These are phyloP conservation scores for Trichoderma hamatum DNA, from an alignment of 2,329 filamentous ascomycete species.

Conservation along the genomic window DNA sequence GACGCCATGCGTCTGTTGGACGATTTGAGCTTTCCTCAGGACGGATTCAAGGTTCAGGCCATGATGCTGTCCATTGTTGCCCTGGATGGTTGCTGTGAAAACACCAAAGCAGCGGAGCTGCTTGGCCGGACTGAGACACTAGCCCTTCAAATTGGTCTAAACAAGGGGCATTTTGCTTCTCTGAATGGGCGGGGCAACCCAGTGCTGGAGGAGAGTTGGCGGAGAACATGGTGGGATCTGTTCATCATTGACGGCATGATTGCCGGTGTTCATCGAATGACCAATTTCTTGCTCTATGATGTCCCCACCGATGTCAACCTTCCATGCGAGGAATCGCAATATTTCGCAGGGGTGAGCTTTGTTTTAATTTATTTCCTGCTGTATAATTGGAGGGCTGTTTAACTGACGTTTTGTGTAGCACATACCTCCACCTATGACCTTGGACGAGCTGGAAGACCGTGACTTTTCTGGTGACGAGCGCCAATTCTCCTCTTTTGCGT, in stretches of 20 bases:
- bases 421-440: slow-evolving; percentile 61
- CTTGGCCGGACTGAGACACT: slow-evolving; percentile 70
- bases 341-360: slow-evolving; percentile 56
- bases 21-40: slow-evolving; percentile 49
- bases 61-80: slow-evolving; percentile 76
- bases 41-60: slow-evolving; percentile 73
- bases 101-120: slow-evolving; percentile 67
- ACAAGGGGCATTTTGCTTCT: slow-evolving; percentile 68
- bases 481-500: slow-evolving; percentile 81
- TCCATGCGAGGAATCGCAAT: slow-evolving; percentile 82
- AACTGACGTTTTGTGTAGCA: slow-evolving; percentile 43
- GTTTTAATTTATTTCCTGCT: background rate
- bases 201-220: slow-evolving; percentile 78
- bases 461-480: slow-evolving; percentile 72
- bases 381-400: too few species aligned
- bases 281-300: slow-evolving; percentile 70
- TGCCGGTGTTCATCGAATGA: slow-evolving; percentile 74
- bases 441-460: slow-evolving; percentile 75
- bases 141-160: slow-evolving; percentile 75
- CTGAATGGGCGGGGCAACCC: slow-evolving; percentile 65
- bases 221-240: slow-evolving; percentile 87
- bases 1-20: slow-evolving; percentile 59
- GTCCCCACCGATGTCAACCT: slow-evolving; percentile 69
- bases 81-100: slow-evolving; percentile 75
- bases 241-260: slow-evolving; percentile 85